Percentiles rank a stretch among this genome's conserved stretches.
Conservation (phyloP, 2,329 filamentous ascomycete species). For the Byssoonygena ceratinophila region DNA sequence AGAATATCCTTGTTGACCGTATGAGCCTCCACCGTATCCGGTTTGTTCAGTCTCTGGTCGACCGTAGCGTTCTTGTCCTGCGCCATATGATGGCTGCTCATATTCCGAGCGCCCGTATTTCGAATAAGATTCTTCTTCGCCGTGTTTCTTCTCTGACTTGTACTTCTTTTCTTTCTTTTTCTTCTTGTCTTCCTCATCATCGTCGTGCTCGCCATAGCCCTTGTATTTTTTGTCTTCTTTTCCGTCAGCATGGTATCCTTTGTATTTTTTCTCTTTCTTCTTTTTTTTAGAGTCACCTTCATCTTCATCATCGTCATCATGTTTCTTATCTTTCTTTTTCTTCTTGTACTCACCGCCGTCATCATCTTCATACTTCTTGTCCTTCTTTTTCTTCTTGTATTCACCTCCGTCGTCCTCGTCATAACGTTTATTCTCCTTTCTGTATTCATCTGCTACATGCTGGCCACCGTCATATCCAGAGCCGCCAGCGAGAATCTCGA, state of each 20-base stretch:
- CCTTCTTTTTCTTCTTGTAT: conserved; percentile 1
- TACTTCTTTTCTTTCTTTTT: conserved; percentile 10
- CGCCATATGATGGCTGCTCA: conserved; percentile 2
- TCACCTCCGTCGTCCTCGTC: conserved; percentile 9
- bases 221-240: conserved; percentile 2
- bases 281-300: conserved; percentile 1
- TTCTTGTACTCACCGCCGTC: conserved; percentile 1
- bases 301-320: not conserved
- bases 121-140: not conserved
- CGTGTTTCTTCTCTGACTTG: conserved; percentile 15
- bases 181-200: conserved; percentile 7
- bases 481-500: conserved; percentile 53
- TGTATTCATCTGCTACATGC: conserved; percentile 24
- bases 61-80: conserved; percentile 8
- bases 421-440: conserved; percentile 11
- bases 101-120: conserved; percentile 15
- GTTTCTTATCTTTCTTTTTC: not conserved
- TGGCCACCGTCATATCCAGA: conserved; percentile 47
- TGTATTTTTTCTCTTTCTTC: conserved; percentile 9
- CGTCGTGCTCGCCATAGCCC: not conserved
- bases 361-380: not conserved
- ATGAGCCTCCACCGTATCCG: not conserved
- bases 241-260: conserved; percentile 11
- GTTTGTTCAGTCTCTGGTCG: conserved; percentile 5
- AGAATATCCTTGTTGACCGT: conserved; percentile 8